Percentiles rank a stretch among this genome's conserved stretches.
Conservation (phyloP, 768 basidiomycete genomes). For the Botryobasidium botryosum region DNA sequence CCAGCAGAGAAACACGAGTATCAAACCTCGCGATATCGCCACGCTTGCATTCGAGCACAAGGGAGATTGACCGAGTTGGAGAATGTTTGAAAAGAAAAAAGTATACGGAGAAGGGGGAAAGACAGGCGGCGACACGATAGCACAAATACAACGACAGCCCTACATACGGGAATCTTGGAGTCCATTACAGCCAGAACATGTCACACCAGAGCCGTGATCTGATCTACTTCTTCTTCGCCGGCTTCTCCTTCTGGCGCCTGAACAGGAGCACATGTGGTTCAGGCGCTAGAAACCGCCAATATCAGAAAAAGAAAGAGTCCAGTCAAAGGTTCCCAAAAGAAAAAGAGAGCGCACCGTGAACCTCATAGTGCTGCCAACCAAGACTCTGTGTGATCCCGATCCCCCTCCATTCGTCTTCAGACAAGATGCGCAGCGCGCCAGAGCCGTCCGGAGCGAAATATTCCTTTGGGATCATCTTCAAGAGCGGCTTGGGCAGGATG, state of each 20-base stretch:
- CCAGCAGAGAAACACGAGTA: too few relatives aligned
- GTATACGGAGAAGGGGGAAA: too few relatives aligned
- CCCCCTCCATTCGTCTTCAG: conserved; percentile 86
- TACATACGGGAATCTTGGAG: too few relatives aligned
- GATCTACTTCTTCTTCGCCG: too few relatives aligned
- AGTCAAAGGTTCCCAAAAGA: conserved; percentile 5
- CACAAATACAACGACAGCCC: too few relatives aligned
- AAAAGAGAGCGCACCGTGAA: conserved; percentile 47
- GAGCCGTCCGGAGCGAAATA: conserved; percentile 57
- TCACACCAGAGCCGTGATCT: too few relatives aligned
- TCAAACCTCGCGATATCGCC: too few relatives aligned
- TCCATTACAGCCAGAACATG: too few relatives aligned
- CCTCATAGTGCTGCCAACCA: conserved; percentile 95
- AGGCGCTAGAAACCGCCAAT: conserved; percentile 35
- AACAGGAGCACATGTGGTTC: conserved; percentile 92
- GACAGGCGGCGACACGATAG: too few relatives aligned
- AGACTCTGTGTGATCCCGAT: conserved; percentile 93
- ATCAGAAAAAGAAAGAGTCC: conserved; percentile 1
- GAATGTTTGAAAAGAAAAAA: too few relatives aligned
- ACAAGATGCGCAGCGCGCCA: conserved; percentile 63
- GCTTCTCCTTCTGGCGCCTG: conserved; percentile 34
- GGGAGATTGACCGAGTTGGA: too few relatives aligned
- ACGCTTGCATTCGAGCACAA: too few relatives aligned
- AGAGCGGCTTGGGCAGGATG: conserved; percentile 83
- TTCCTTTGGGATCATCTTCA: conserved; percentile 83